Base-by-base conservation (phyloP, 257 asterid species). In the Solanum habrochaites region DNA sequence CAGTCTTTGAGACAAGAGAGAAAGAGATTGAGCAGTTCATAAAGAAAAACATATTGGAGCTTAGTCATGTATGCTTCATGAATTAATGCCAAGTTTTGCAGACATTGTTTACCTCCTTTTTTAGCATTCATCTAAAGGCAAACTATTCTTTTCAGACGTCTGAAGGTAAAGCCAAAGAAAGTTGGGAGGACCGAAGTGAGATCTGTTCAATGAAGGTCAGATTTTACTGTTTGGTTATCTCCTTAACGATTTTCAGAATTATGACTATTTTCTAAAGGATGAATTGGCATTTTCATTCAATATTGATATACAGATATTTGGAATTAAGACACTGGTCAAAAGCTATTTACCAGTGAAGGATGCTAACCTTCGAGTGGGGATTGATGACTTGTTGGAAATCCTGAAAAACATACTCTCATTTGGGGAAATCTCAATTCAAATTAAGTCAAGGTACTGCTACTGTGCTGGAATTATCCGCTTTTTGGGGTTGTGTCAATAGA, bases 1-100 rank as follows among this genome's bases (percentile, higher is more conserved):
- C 99, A 72, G 98, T 97, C 87, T 97, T 96, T 86, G 99, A 97
- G 91, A 97, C 99, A 73, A 92, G 99, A 92, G 99, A 97, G 87
- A 93, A 86, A 45, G 98, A 95, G 92, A 93, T 97, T 87, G 98
- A 93, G 80, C 92, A 89, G 89, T 97, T 97, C 89, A 93, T 96
- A 67, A 96, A 88, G 92, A 95, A 91, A 89, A 93, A 92, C 88
- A 92, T 97, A 87, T 93, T 97, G 88, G 93, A 93, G 90, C 92
- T 86, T 89, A 93, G 94, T 90, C 92, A 92, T 66, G 99, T 97
- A 96, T 90, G 97, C 71, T 88, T 82, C 83, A 45, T 45, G 75
- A 83, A 81, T 78, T 67, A 32, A 56, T 82, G 43, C 25, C 58
- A 40, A 77, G 3, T 47, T 87, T 21, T 80, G 43, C 1, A n/a